phyloP scores from a whole-genome alignment of 331 rosid species.

The Rhamnella rubrinervis region DNA sequence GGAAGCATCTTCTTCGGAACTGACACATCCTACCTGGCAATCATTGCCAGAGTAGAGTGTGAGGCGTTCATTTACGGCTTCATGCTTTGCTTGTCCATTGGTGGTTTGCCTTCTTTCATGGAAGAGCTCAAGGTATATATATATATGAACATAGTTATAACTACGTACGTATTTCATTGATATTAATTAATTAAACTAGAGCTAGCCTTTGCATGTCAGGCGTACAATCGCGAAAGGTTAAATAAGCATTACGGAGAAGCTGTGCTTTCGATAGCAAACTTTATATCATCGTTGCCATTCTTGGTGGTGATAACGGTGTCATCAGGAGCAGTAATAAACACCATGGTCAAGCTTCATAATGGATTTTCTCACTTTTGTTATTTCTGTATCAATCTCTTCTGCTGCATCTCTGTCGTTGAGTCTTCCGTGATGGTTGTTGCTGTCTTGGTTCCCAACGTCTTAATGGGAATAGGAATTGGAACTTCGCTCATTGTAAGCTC shows the following conservation, averaged over 20 bases:
- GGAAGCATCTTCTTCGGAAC: conserved; percentile 5
- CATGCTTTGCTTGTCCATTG: conserved; percentile 7
- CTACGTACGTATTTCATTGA: too few relatives aligned
- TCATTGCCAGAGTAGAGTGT: conserved; percentile 3
- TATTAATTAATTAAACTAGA: too few relatives aligned
- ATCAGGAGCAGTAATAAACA: not conserved
- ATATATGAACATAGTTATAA: too few relatives aligned
- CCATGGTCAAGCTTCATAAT: not conserved
- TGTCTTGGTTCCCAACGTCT: conserved; percentile 5
- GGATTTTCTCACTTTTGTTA: conserved; percentile 13
- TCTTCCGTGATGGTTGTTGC: conserved; percentile 8
- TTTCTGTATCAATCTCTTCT: conserved; percentile 7
- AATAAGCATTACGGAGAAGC: conserved; percentile 8
- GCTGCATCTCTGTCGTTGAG: conserved; percentile 2
- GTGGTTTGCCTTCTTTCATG: conserved; percentile 16
- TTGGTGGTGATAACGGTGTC: conserved; percentile 3
- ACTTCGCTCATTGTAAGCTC: not conserved
- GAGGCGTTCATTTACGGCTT: conserved; percentile 10
- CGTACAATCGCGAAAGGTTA: not conserved
- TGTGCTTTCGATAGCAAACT: not conserved
- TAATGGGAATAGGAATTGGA: conserved; percentile 6
- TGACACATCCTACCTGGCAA: not conserved
- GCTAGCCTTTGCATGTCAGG: not conserved
- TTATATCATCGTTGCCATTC: conserved; percentile 5
- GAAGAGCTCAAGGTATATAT: conserved; percentile 12